A percentile compares a stretch with the other conserved stretches of the same genome.
phyloP scores from a whole-genome alignment of 495 filamentous ascomycete species.

The Lophiostoma macrostomum region DNA sequence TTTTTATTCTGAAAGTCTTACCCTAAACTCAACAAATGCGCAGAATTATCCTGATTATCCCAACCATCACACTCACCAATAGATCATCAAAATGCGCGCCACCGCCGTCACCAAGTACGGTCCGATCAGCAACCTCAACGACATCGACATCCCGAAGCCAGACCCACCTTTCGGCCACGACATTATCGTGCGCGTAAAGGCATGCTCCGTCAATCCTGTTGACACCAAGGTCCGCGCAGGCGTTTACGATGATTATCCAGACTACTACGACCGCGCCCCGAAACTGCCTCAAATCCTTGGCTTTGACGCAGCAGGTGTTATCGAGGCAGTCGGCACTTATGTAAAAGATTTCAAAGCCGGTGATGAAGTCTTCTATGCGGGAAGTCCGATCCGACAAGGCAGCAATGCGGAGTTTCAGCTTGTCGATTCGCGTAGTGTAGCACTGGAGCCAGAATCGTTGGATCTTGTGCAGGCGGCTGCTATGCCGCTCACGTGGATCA shows the following conservation, averaged over 20 bases:
- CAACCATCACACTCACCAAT: too few relatives aligned
- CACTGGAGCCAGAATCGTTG: conserved; percentile 35
- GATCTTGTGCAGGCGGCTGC: conserved; percentile 37
- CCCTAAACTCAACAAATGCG: too few relatives aligned
- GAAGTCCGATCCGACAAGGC: conserved; percentile 36
- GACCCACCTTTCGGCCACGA: conserved; percentile 31
- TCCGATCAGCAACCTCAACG: conserved; percentile 32
- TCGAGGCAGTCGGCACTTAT: conserved; percentile 20
- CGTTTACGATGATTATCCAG: conserved; percentile 41
- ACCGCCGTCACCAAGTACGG: conserved; percentile 38
- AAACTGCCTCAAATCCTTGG: conserved; percentile 34
- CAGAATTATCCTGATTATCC: too few relatives aligned
- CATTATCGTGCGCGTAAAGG: conserved; percentile 34
- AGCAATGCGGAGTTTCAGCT: conserved; percentile 36
- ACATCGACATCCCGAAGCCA: conserved; percentile 32
- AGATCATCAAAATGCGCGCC: conserved; percentile 16
- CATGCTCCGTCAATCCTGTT: conserved; percentile 40
- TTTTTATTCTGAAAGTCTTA: too few relatives aligned
- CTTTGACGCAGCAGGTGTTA: conserved; percentile 31
- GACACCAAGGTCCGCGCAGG: conserved; percentile 40
- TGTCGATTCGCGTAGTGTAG: conserved; percentile 30
- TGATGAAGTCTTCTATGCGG: conserved; percentile 41
- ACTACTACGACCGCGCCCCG: conserved; percentile 38
- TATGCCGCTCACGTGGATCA: conserved; percentile 42
- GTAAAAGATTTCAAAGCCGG: conserved; percentile 35